phyloP scores from a whole-genome alignment of 768 basidiomycete species.

The Calocybe cyanea region DNA sequence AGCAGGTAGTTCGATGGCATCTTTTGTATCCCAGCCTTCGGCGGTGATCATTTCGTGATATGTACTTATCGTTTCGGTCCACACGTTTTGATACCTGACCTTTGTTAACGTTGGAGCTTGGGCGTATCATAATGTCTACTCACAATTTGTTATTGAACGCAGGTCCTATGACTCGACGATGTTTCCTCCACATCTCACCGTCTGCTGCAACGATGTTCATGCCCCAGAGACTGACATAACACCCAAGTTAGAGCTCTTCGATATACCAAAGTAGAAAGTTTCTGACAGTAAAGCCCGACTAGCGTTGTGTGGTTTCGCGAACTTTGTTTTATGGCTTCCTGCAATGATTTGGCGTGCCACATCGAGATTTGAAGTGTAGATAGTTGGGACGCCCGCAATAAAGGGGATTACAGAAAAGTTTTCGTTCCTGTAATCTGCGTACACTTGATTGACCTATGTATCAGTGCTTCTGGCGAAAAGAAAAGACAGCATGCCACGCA shows the following conservation, averaged over 20 bases:
- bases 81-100: slow-evolving; percentile 32
- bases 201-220: slow-evolving; percentile 18
- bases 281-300: slow-evolving; percentile 3
- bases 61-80: slow-evolving; percentile 27
- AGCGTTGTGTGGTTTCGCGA: slow-evolving; percentile 6
- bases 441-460: no score
- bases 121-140: neutral
- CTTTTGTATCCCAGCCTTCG: slow-evolving; percentile 24
- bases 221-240: slow-evolving; percentile 6
- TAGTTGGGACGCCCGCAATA: slow-evolving; percentile 26
- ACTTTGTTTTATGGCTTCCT: slow-evolving; percentile 33
- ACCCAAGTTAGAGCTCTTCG: no score
- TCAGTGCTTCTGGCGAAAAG: no score
- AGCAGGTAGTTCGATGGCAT: slow-evolving; percentile 18
- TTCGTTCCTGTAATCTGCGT: slow-evolving; percentile 33
- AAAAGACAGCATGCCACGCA: no score
- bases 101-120: neutral
- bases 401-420: slow-evolving; percentile 37
- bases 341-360: slow-evolving; percentile 38
- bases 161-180: slow-evolving; percentile 39
- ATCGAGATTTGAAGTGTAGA: slow-evolving; percentile 45
- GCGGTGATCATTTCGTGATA: slow-evolving; percentile 29
- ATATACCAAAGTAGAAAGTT: neutral
- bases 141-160: slow-evolving; percentile 40
- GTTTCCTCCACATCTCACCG: slow-evolving; percentile 40